Evolutionary conservation across 192 early-diverging fungal genomes (phyloP).

Genomic region (Piromyces sp.): DNA sequence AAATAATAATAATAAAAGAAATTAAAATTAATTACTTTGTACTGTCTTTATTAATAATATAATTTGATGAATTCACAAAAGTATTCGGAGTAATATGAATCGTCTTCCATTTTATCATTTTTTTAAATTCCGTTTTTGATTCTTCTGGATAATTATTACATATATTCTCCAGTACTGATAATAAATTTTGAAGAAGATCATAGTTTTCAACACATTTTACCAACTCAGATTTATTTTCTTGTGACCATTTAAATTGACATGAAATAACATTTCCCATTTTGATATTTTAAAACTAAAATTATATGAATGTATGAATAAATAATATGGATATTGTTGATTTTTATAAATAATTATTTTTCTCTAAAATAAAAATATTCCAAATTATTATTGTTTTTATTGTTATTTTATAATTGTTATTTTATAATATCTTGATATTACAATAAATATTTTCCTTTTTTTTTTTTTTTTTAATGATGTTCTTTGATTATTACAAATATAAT

Average conservation of each 20-base stretch:
- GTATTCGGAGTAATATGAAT: background rate
- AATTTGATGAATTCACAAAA: background rate
- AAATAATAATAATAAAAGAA: too few species aligned
- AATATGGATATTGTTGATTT: too few species aligned
- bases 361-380: too few species aligned
- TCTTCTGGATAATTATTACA: background rate
- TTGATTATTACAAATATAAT: too few species aligned
- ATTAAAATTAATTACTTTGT: background rate
- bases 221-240: background rate
- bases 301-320: too few species aligned
- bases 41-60: background rate
- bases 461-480: too few species aligned
- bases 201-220: conserved; percentile 1
- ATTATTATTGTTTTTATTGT: too few species aligned
- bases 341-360: too few species aligned
- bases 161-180: background rate
- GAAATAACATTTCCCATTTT: background rate
- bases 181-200: conserved; percentile 2
- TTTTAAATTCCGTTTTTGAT: background rate
- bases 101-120: background rate
- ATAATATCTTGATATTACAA: too few species aligned
- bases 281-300: background rate
- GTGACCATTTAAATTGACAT: background rate
- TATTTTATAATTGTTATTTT: too few species aligned
- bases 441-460: too few species aligned